These are phyloP conservation scores for Colletotrichum spaethianum DNA, from an alignment of 2,329 filamentous ascomycete species.

Conservation along the genomic window DNA sequence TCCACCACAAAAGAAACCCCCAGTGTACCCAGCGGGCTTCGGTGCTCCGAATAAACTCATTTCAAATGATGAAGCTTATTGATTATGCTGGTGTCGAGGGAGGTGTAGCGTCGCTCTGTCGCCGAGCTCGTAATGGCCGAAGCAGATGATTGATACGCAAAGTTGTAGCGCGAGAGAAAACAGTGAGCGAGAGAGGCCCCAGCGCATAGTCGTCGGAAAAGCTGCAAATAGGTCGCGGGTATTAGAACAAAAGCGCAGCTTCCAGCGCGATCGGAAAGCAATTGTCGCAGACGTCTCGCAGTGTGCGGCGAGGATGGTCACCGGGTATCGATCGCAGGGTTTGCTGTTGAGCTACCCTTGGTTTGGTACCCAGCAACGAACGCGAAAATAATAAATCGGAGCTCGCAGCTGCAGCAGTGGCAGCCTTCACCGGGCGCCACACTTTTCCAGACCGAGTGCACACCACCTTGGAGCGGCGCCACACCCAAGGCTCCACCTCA, in stretches of 20 bases:
- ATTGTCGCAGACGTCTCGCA: background rate
- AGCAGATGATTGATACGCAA: conserved; percentile 14
- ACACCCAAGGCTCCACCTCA: conserved; percentile 38
- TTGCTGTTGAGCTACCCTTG: conserved; percentile 31
- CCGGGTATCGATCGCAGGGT: conserved; percentile 21
- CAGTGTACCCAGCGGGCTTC: conserved; percentile 50
- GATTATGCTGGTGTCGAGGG: conserved; percentile 7
- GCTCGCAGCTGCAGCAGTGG: conserved; percentile 31
- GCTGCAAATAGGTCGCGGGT: conserved; percentile 17
- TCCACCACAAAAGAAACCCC: conserved; percentile 43
- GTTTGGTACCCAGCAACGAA: conserved; percentile 21
- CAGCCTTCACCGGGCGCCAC: conserved; percentile 40
- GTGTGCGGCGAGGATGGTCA: background rate
- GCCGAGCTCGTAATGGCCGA: background rate
- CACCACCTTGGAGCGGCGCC: background rate
- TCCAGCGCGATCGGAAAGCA: background rate
- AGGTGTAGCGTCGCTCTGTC: background rate
- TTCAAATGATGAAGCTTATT: conserved; percentile 47
- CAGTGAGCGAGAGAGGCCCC: conserved; percentile 12
- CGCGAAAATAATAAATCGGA: conserved; percentile 44
- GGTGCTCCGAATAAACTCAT: conserved; percentile 56
- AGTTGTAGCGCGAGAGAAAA: conserved; percentile 25
- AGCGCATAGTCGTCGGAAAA: conserved; percentile 26
- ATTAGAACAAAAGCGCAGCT: conserved; percentile 15
- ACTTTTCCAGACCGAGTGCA: conserved; percentile 32